Base-by-base conservation (phyloP, 495 filamentous ascomycete genomes). In the Eremomyces bilateralis region DNA sequence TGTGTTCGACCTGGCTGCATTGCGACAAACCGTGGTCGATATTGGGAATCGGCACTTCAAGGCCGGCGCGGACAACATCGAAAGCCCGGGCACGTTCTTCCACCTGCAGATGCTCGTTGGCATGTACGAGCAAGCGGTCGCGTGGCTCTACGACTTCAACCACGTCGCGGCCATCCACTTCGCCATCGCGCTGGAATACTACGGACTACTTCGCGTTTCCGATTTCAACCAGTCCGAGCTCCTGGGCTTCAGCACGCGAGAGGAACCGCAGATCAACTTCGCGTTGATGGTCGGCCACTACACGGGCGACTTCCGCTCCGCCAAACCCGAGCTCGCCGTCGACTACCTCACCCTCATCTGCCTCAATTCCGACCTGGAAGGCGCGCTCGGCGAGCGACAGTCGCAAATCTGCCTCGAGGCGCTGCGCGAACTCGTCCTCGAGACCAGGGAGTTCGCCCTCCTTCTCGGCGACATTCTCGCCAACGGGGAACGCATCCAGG, bases 101-200 rank as follows among this genome's bases (percentile, higher is more conserved):
- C 77, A 83, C 50, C 65, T 95, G 34, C 77, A 91, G 49, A 67
- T 93, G 27, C 61, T 94, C 34, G 73, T 74, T 32, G 88, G 88
- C 44, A 76, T 94, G 73, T 99, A 92, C 46, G 88, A 99, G 59
- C 76, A 84, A 46, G 88, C 85, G 8, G 67, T 95, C 36, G 67
- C 75, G 13, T 94, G 85, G 54, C 65, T 99, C 21, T 92, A 88
- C 46, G 67, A 72, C 15, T 80, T 82, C 57, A 73, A 79, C 6
- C 88, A 88, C 38, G 73, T 90, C 31, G 80, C 88, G 43, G 85
- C 82, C 10, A 80, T 93, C 27, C 88, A 99, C 57, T 92, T 95
- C 50, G 81, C 81, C 22, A 80, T 95, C 46, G 80, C 73, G 2
- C 61, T 95, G 18, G 69, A 70, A 36, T 95, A 77, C 52, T 99